Conservation (phyloP, 345 rosid species). For the Citrus inodora region DNA sequence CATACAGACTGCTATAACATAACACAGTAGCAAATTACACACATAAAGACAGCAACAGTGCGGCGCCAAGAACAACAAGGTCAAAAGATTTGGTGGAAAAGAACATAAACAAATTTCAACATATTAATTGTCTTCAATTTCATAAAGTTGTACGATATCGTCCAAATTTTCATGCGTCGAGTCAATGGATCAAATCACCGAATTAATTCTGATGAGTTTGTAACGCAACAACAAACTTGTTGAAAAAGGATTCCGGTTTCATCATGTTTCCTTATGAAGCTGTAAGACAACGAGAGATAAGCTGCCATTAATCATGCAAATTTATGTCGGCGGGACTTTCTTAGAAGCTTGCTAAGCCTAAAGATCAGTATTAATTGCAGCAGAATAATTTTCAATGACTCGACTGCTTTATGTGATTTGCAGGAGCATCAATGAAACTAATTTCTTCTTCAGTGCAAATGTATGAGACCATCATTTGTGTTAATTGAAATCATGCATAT, state of each 20-base stretch:
- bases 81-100: neutral
- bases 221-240: neutral
- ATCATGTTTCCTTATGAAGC: neutral
- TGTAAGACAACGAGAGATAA: neutral
- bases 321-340: neutral
- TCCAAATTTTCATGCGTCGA: neutral
- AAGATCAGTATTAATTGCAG: no score
- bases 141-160: neutral
- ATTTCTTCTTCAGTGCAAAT: neutral
- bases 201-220: constrained; percentile 1
- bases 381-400: neutral
- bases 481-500: neutral
- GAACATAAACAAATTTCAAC: neutral
- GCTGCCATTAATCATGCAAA: neutral
- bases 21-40: neutral
- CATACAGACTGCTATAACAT: neutral
- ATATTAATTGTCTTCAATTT: neutral
- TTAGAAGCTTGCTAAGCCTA: neutral
- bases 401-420: neutral
- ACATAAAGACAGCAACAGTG: neutral
- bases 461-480: no score
- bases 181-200: constrained; percentile 14
- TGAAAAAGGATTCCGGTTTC: neutral
- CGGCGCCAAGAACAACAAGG: neutral
- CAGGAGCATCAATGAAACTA: neutral